These are phyloP conservation scores for Taphrina confusa DNA, from an alignment of 1,139 yeast genomes.

Conservation along the genomic window DNA sequence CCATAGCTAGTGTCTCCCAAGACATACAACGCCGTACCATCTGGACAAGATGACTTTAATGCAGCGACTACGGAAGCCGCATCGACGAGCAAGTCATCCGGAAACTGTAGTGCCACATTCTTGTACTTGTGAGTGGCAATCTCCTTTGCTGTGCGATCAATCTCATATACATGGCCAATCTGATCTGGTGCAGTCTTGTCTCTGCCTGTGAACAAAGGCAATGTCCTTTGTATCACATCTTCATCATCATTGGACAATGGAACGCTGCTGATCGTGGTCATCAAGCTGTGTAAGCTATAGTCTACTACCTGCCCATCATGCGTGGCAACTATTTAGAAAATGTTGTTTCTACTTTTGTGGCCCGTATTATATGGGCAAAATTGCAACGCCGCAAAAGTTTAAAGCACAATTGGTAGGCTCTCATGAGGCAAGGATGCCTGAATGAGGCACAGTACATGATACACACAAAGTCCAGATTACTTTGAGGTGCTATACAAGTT, in stretches of 20 bases:
- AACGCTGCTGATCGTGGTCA: slow-evolving; percentile 5
- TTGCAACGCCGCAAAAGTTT: too few species aligned
- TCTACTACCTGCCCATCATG: too few species aligned
- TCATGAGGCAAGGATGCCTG: too few species aligned
- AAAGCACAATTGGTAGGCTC: too few species aligned
- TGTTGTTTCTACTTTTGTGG: too few species aligned
- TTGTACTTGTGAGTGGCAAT: slow-evolving; percentile 6
- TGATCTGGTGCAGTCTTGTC: slow-evolving; percentile 19
- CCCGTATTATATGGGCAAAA: too few species aligned
- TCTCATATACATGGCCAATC: slow-evolving; percentile 30
- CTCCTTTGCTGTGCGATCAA: slow-evolving; percentile 9
- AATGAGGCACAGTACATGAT: too few species aligned
- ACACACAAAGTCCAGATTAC: too few species aligned
- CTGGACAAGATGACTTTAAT: slow-evolving; percentile 48
- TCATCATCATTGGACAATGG: slow-evolving; percentile 30
- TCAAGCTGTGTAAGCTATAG: too few species aligned
- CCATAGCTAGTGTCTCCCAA: slow-evolving; percentile 95
- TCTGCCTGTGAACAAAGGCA: background rate
- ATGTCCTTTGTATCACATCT: slow-evolving; percentile 6
- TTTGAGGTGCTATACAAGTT: too few species aligned
- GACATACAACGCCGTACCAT: slow-evolving; percentile 42
- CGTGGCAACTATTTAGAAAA: too few species aligned
- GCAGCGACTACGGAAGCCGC: slow-evolving; percentile 66
- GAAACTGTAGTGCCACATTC: slow-evolving; percentile 77
- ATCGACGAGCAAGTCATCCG: slow-evolving; percentile 76